Percentiles rank a stretch among this genome's conserved stretches.
Evolutionary conservation across 108 stramenopile species (phyloP).

Genomic region (Discostella stelligeroides): DNA sequence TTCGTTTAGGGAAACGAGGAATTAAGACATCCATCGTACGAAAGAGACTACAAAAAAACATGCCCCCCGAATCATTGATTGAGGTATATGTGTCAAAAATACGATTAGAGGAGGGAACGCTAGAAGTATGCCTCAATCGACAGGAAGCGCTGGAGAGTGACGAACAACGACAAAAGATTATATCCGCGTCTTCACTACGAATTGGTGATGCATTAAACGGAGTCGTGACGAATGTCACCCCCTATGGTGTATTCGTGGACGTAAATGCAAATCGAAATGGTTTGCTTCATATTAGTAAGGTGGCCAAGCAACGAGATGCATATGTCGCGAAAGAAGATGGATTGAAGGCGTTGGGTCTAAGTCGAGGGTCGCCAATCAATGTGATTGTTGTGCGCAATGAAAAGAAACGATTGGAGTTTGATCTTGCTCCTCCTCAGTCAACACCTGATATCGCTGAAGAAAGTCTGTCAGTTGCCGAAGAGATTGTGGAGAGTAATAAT

Average conservation of each 20-base stretch:
- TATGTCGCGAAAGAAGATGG: conserved; percentile 73
- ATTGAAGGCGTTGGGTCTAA: conserved; percentile 61
- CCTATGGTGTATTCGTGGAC: conserved; percentile 75
- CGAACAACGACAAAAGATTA: conserved; percentile 15
- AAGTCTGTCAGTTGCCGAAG: background rate
- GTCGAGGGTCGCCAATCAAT: conserved; percentile 50
- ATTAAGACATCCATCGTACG: conserved; percentile 58
- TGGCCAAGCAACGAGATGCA: conserved; percentile 51
- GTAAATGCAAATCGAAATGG: conserved; percentile 81
- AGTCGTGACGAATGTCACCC: conserved; percentile 52
- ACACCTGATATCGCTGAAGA: conserved; percentile 8
- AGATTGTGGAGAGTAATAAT: background rate
- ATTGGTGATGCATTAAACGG: conserved; percentile 55
- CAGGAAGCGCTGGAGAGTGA: conserved; percentile 48
- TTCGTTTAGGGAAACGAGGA: conserved; percentile 52
- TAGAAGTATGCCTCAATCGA: conserved; percentile 64
- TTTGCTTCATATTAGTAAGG: conserved; percentile 70
- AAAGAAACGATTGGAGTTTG: conserved; percentile 61
- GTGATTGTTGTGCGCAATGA: conserved; percentile 57
- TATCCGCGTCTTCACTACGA: conserved; percentile 56
- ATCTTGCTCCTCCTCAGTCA: conserved; percentile 53
- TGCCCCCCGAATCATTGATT: conserved; percentile 44
- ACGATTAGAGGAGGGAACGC: conserved; percentile 50
- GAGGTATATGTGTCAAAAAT: conserved; percentile 69
- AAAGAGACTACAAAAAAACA: conserved; percentile 59